These are phyloP conservation scores for Tillandsia leiboldiana DNA, from an alignment of 176 grass and related monocot genomes.

Conservation along the genomic window DNA sequence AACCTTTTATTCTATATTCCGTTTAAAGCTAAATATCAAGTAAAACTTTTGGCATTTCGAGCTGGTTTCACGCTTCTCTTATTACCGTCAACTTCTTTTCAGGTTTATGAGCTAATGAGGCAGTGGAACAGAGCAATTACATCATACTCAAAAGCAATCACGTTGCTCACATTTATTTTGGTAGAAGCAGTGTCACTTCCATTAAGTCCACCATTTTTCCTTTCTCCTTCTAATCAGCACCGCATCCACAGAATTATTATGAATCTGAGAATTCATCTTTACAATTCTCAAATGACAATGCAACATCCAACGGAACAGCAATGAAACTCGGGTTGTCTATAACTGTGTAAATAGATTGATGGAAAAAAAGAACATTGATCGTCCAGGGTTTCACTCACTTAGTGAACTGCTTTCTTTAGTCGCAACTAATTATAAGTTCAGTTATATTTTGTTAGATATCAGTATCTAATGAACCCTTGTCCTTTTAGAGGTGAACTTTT, in stretches of 20 bases:
- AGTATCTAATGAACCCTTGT: too few species aligned
- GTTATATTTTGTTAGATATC: too few species aligned
- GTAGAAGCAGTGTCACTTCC: conserved; percentile 44
- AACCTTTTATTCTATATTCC: not conserved
- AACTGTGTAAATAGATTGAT: too few species aligned
- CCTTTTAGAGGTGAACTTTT: too few species aligned
- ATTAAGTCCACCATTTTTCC: conserved; percentile 46
- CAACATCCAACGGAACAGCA: conserved; percentile 11
- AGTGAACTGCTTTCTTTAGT: too few species aligned
- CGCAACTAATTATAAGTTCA: too few species aligned
- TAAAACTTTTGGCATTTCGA: not conserved
- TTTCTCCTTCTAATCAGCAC: conserved; percentile 32
- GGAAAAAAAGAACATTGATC: too few species aligned
- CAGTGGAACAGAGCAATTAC: conserved; percentile 28
- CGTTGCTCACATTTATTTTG: conserved; percentile 49
- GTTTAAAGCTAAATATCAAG: not conserved
- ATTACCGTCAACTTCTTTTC: conserved; percentile 1
- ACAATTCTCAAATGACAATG: conserved; percentile 22
- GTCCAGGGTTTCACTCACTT: too few species aligned
- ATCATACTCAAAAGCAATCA: conserved; percentile 65
- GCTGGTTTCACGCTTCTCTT: not conserved
- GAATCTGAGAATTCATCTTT: conserved; percentile 46
- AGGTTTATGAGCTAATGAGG: conserved; percentile 57
- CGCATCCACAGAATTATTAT: conserved; percentile 45
- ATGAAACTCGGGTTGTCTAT: too few species aligned